phyloP scores from a whole-genome alignment of 2,329 filamentous ascomycete genomes.

The Botrytis sinoallii region DNA sequence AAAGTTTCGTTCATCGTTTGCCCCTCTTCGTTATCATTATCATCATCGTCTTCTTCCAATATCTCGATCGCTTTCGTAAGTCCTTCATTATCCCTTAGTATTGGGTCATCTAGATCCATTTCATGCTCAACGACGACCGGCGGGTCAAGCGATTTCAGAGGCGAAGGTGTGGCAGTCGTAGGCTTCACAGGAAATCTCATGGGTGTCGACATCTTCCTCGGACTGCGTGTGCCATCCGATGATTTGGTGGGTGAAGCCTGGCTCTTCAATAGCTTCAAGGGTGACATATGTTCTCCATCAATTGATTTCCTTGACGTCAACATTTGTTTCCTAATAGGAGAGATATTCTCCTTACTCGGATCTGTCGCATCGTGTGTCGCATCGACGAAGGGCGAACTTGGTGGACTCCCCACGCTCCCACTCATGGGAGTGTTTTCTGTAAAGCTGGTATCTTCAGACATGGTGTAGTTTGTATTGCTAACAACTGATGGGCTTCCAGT shows the following conservation, averaged over 20 bases:
- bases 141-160: conserved; percentile 37
- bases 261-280: conserved; percentile 36
- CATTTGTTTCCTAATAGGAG: conserved; percentile 31
- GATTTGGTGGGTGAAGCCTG: conserved; percentile 29
- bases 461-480: conserved; percentile 23
- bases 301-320: conserved; percentile 29
- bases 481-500: conserved; percentile 23
- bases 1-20: conserved; percentile 33
- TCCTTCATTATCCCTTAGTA: conserved; percentile 53
- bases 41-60: conserved; percentile 50
- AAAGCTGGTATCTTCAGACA: conserved; percentile 31
- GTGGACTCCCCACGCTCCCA: conserved; percentile 31
- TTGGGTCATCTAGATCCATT: conserved; percentile 46
- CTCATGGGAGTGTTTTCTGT: conserved; percentile 27
- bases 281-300: conserved; percentile 30
- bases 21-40: conserved; percentile 32
- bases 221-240: conserved; percentile 38
- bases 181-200: conserved; percentile 62
- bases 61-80: conserved; percentile 60
- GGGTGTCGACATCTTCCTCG: conserved; percentile 48
- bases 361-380: conserved; percentile 27
- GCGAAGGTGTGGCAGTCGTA: conserved; percentile 27
- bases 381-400: conserved; percentile 36
- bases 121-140: conserved; percentile 27
- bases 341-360: conserved; percentile 31